Base-by-base conservation (phyloP, 371 early-diverging fungal genomes). In the Mucor mucedo region DNA sequence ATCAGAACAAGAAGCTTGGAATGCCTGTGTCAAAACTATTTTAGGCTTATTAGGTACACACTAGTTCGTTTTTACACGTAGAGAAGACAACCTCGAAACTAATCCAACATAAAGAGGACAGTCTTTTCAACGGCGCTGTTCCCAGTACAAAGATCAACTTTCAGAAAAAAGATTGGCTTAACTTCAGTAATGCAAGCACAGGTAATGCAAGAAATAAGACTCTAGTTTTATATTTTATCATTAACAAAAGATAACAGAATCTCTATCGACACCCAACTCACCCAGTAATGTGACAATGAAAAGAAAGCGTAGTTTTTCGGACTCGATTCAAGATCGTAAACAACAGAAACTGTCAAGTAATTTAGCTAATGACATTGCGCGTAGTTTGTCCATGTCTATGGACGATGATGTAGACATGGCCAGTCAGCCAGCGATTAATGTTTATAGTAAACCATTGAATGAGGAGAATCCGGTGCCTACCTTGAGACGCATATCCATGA, bases 321-420 rank as follows among this genome's bases (percentile, higher is more conserved):
- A 79, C 29, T 55, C 61, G 47, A 62, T 57, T 13, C 68, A 72
- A 21, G 79, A 81, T 53, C 66, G 77, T 11, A 81, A 81, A 55
- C 60, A 75, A 65, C 75, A 77, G 57, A 70, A 69, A n/a, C 33
- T 81, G 10, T 78, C 82, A 1, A 61, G 66, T 13, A 76, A 45
- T 42, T 55, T 81, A 27, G 82, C 79, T 32, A 78, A 81, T 28
- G 77, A 81, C 45, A 73, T 81, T 55, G 82, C 79, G 14, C 73
- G 79, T 9, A 73, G 76, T 53, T 41, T 81, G 35, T 71, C 79
- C 0, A 60, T 81, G n/a, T 58, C 62, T 1, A 50, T 57, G 38
- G 50, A 50, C 28, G 65, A 58, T 16, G 64, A 69, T 63, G 50
- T 65, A 0, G 62, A 68, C 47, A 60, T 50, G 54, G 13, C 63